These are phyloP conservation scores for Phascolomyces articulosus DNA, from an alignment of 371 early-diverging fungal genomes.

Conservation along the genomic window DNA sequence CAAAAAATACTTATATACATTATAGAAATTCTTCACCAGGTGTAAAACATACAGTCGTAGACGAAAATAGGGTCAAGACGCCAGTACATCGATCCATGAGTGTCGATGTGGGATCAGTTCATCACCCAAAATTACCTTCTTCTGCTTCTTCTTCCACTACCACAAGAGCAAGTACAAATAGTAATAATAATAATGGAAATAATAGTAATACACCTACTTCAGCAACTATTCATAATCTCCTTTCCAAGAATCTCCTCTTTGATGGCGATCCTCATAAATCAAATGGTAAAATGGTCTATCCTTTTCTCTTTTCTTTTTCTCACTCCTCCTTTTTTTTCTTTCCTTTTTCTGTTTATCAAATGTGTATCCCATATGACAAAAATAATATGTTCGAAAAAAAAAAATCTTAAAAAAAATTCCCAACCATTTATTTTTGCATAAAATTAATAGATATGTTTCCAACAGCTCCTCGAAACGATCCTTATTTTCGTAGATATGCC, in stretches of 20 bases:
- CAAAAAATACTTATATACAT: too few relatives aligned
- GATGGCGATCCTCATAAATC: constrained; percentile 6
- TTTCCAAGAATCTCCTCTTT: constrained; percentile 10
- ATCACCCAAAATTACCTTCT: constrained; percentile 6
- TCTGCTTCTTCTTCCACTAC: background rate
- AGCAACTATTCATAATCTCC: constrained; percentile 8
- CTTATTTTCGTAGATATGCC: constrained; percentile 20
- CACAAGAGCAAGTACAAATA: background rate
- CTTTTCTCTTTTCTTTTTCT: too few relatives aligned
- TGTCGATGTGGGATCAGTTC: constrained; percentile 36
- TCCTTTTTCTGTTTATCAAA: too few relatives aligned
- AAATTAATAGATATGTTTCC: constrained; percentile 7
- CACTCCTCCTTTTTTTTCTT: too few relatives aligned
- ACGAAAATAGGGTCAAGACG: constrained; percentile 19
- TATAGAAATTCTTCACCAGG: constrained; percentile 15
- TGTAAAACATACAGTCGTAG: constrained; percentile 5
- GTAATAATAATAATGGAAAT: background rate
- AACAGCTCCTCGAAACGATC: constrained; percentile 13
- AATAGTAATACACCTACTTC: background rate
- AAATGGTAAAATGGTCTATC: background rate
- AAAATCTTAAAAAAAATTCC: constrained; percentile 11
- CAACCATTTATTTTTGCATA: background rate
- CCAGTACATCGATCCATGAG: constrained; percentile 33
- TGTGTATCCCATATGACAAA: background rate
- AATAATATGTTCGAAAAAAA: background rate